phyloP scores from a whole-genome alignment of 2,329 filamentous ascomycete species.

The Penicillium verrucosum region DNA sequence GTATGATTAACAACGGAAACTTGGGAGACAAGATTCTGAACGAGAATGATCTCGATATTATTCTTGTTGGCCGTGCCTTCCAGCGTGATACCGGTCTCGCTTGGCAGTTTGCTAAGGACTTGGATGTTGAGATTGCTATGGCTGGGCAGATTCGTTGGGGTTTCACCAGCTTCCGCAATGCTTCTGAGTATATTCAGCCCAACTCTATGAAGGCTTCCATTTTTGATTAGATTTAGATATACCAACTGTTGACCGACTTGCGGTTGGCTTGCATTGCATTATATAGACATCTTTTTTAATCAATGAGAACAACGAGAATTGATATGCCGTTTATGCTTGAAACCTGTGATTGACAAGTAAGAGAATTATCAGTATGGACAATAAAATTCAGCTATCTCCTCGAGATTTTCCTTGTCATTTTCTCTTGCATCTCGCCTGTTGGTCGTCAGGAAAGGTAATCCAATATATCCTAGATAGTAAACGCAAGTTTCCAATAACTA shows the following conservation, averaged over 20 bases:
- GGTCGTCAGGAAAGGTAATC: neutral
- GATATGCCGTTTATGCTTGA: neutral
- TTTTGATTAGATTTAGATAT: conserved; percentile 26
- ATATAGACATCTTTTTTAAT: neutral
- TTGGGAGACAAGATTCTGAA: conserved; percentile 63
- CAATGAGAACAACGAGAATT: neutral
- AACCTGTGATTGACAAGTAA: neutral
- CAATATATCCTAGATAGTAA: no score
- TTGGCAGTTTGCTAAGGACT: conserved; percentile 30
- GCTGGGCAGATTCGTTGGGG: conserved; percentile 34
- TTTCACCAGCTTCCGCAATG: conserved; percentile 29
- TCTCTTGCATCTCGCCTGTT: neutral
- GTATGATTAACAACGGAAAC: conserved; percentile 66
- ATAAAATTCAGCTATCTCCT: neutral
- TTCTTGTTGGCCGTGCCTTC: conserved; percentile 48
- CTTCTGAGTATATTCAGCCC: conserved; percentile 26
- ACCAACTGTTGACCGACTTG: neutral
- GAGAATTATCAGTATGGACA: neutral
- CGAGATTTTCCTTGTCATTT: neutral
- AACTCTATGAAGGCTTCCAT: conserved; percentile 25
- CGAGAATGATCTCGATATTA: conserved; percentile 59
- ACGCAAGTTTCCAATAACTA: no score
- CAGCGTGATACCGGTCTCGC: conserved; percentile 26
- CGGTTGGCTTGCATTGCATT: neutral
- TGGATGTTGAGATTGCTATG: conserved; percentile 31